phyloP scores from a whole-genome alignment of 176 grass and related monocot genomes.

The Luzula sylvatica region DNA sequence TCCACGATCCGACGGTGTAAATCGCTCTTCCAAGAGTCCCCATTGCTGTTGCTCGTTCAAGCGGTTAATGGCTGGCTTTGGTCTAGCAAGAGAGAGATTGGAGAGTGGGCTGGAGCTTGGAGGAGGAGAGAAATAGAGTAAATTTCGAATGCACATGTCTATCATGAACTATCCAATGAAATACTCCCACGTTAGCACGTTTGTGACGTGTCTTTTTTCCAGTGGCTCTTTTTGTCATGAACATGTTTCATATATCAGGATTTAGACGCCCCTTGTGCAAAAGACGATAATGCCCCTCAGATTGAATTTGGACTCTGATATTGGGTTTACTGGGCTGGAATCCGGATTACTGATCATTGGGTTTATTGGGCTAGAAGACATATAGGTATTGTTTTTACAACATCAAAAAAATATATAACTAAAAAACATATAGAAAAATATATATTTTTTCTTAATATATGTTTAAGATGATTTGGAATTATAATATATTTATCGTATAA shows the following conservation, averaged over 20 bases:
- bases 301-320: background rate
- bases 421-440: too few species aligned
- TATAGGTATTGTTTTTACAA: too few species aligned
- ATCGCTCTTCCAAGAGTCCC: conserved; percentile 76
- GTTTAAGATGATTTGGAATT: too few species aligned
- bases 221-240: too few species aligned
- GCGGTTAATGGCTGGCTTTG: background rate
- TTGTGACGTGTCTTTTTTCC: too few species aligned
- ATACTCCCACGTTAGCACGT: too few species aligned
- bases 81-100: background rate
- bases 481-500: too few species aligned
- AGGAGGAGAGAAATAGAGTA: background rate
- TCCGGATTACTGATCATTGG: background rate
- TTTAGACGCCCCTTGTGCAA: background rate
- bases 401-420: too few species aligned
- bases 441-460: too few species aligned
- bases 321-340: conserved; percentile 1
- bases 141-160: background rate
- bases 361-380: too few species aligned
- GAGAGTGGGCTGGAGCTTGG: background rate
- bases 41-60: conserved; percentile 25
- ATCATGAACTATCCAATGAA: too few species aligned
- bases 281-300: conserved; percentile 2
- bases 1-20: conserved; percentile 94
- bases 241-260: too few species aligned